These are phyloP conservation scores for Fragilariopsis cylindrus DNA, from an alignment of 108 stramenopile genomes.

Conservation along the genomic window DNA sequence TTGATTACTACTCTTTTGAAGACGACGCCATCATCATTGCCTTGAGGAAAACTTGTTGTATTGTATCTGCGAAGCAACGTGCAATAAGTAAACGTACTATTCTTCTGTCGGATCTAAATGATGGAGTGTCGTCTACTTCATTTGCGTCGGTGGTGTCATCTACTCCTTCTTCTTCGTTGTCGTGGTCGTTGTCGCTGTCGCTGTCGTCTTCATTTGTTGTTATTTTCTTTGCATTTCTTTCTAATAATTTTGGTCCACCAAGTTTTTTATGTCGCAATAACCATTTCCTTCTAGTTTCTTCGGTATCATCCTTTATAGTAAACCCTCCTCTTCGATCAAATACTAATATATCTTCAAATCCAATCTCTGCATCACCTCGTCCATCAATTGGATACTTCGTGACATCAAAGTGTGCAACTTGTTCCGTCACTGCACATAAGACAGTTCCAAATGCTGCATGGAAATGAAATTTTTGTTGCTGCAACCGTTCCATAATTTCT, in stretches of 20 bases:
- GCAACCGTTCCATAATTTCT: constrained; percentile 59
- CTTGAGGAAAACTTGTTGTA: constrained; percentile 49
- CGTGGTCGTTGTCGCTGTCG: constrained; percentile 34
- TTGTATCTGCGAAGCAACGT: constrained; percentile 74
- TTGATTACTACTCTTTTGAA: too few species aligned
- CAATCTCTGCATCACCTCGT: constrained; percentile 53
- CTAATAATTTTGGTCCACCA: constrained; percentile 74
- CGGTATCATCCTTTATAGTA: constrained; percentile 39
- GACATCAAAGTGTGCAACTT: constrained; percentile 63
- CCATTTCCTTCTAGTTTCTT: constrained; percentile 35
- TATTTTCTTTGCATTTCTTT: constrained; percentile 42
- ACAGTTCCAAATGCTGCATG: constrained; percentile 74
- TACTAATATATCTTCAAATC: constrained; percentile 57
- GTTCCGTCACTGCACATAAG: constrained; percentile 74
- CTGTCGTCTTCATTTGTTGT: constrained; percentile 34
- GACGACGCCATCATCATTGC: constrained; percentile 3
- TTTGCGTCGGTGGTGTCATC: neutral
- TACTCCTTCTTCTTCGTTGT: constrained; percentile 20
- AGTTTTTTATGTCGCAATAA: constrained; percentile 42
- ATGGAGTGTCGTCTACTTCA: constrained; percentile 23
- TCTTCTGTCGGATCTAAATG: constrained; percentile 84
- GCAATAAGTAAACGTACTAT: constrained; percentile 82
- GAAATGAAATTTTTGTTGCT: constrained; percentile 62
- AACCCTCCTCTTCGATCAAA: constrained; percentile 79
- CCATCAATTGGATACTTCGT: constrained; percentile 79